A percentile compares a stretch with the other conserved stretches of the same genome.
Evolutionary conservation across 768 basidiomycete species (phyloP).

Genomic region (Podaxis sp.): DNA sequence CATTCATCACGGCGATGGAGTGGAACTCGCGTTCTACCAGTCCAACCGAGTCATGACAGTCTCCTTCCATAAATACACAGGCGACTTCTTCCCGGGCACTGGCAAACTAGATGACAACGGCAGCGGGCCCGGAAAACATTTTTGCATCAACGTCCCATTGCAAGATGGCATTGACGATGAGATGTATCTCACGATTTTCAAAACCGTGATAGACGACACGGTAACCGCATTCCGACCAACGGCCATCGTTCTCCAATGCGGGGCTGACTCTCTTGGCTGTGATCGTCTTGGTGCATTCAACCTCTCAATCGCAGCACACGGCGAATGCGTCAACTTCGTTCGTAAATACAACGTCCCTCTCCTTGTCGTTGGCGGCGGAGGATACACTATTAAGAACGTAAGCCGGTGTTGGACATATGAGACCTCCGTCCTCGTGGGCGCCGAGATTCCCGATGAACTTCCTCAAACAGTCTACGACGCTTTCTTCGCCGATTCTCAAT

Average conservation of each 20-base stretch:
- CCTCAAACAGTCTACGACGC: conserved; percentile 88
- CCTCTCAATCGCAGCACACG: conserved; percentile 93
- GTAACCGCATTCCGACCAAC: conserved; percentile 85
- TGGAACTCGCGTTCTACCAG: conserved; percentile 97
- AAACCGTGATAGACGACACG: conserved; percentile 92
- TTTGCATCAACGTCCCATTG: conserved; percentile 91
- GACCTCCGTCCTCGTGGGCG: conserved; percentile 87
- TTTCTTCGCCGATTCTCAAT: conserved; percentile 89
- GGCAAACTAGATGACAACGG: conserved; percentile 95
- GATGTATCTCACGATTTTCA: conserved; percentile 93
- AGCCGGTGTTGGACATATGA: conserved; percentile 99
- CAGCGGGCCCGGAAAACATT: conserved; percentile 85
- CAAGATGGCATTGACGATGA: conserved; percentile 97
- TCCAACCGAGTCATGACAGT: conserved; percentile 98
- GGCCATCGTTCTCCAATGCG: conserved; percentile 93
- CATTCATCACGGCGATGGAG: conserved; percentile 98
- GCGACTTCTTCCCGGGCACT: conserved; percentile 97
- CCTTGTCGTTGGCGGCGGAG: conserved; percentile 90
- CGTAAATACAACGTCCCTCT: conserved; percentile 89
- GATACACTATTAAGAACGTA: conserved; percentile 96
- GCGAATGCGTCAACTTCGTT: conserved; percentile 97
- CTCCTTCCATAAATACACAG: conserved; percentile 98
- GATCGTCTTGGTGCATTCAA: conserved; percentile 97
- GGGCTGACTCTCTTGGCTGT: conserved; percentile 93
- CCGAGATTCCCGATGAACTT: conserved; percentile 78